Base-by-base conservation (phyloP, 192 early-diverging fungal species). In the Chytriomyces confervae region DNA sequence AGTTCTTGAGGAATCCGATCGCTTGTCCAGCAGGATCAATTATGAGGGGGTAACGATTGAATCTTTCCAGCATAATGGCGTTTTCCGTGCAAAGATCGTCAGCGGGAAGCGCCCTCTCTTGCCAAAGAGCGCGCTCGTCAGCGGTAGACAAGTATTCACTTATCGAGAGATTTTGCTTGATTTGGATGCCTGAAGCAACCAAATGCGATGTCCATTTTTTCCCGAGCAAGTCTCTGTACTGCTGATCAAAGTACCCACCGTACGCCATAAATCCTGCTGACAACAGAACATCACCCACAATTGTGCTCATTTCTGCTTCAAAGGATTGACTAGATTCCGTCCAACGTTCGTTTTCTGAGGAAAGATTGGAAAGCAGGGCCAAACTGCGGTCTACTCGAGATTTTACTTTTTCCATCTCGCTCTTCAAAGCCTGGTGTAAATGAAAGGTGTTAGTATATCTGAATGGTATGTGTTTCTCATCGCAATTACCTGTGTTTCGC, bases 11-110 rank as follows among this genome's bases (percentile, higher is more conserved):
- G 86, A 96, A 99, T 27, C 89, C 84, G 5, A 94, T 91, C 0
- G 97, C 97, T 66, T 97, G 92, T 61, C 96, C 97, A 16, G 96
- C 92, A 0, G 98, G 98, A 85, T 99, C 98, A 80, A 99, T 96
- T 69, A 99, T 89, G 57, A 99, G 87, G 61, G 98, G 97, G 82
- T 97, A 99, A 72, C 98, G 89, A 80, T 97, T 97, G 87, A 93
- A 95, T 13, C 93, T 90, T 74, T 94, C 90, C 50, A 99, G 85
- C 92, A 99, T 99, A 62, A 99, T 93, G 6, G 98, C 98, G 81
- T 99, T 99, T 87, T 99, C 97, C 67, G 93, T 94, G 79, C 95
- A 98, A 66, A 98, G 89, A 51, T 94, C 92, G 83, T 98, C 97
- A 5, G 94, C 89, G 9, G 96, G 93, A 45, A 99, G 86, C 5